Conservation (phyloP, 2,329 filamentous ascomycete species). For the Claviceps monticola region DNA sequence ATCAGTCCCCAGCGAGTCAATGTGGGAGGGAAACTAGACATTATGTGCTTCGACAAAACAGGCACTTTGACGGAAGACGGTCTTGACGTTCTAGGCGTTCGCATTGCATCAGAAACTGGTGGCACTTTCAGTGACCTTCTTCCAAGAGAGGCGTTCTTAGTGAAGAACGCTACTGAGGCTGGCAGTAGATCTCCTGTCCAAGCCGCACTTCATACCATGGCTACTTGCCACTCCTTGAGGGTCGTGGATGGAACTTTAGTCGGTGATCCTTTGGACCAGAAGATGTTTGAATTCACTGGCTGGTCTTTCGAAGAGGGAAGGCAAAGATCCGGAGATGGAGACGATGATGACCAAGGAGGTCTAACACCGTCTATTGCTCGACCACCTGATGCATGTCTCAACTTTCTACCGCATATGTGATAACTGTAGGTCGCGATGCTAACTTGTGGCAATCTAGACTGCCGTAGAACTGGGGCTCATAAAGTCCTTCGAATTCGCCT, state of each 20-base stretch:
- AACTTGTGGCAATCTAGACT: constrained; percentile 18
- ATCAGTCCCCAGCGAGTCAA: constrained; percentile 97
- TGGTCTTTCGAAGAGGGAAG: constrained; percentile 89
- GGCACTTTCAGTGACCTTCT: constrained; percentile 64
- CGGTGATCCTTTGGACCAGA: constrained; percentile 86
- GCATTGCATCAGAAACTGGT: constrained; percentile 52
- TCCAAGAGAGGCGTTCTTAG: constrained; percentile 29
- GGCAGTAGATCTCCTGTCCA: constrained; percentile 13
- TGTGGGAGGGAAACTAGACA: constrained; percentile 86
- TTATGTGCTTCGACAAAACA: constrained; percentile 97
- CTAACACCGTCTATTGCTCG: constrained; percentile 80
- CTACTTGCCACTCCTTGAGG: constrained; percentile 86
- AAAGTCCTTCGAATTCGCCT: constrained; percentile 88
- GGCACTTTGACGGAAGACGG: constrained; percentile 97
- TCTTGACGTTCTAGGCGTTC: constrained; percentile 79
- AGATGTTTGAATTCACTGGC: constrained; percentile 95
- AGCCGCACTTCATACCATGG: constrained; percentile 83
- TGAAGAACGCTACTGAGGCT: background rate
- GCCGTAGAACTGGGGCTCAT: constrained; percentile 79
- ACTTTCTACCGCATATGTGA: background rate
- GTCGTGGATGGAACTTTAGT: constrained; percentile 78
- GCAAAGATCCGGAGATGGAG: constrained; percentile 46
- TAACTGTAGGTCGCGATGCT: constrained; percentile 9
- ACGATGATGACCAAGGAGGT: constrained; percentile 61
- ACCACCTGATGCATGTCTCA: constrained; percentile 44